phyloP scores from a whole-genome alignment of 305 asterid species.

The Fraxinus angustifolia region DNA sequence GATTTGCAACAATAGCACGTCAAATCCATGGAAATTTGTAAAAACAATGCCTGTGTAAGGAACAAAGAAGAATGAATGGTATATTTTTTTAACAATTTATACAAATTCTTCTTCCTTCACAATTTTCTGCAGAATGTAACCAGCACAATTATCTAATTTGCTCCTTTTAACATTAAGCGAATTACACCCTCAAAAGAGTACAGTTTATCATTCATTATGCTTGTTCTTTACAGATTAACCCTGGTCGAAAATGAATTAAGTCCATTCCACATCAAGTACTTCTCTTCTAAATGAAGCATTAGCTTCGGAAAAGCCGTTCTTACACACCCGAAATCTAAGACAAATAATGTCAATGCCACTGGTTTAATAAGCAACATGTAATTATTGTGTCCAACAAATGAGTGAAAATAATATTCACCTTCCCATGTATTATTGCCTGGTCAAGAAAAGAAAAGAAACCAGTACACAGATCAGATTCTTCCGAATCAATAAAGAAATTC shows the following conservation, averaged over 20 bases:
- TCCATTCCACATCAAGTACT: background rate
- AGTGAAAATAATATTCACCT: background rate
- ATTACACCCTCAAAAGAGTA: background rate
- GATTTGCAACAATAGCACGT: background rate
- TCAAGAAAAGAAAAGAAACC: background rate
- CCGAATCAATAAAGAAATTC: background rate
- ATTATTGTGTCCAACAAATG: background rate
- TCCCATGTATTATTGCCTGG: background rate
- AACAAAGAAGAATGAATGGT: background rate
- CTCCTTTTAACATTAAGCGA: background rate
- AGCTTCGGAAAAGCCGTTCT: too few relatives aligned
- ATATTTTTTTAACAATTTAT: background rate
- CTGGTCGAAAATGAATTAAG: background rate
- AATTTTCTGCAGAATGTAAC: background rate
- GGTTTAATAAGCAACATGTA: background rate
- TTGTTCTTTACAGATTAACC: background rate
- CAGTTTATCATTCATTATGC: background rate
- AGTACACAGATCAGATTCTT: background rate
- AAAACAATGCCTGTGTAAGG: background rate
- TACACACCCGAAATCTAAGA: too few relatives aligned
- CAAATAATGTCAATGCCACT: background rate
- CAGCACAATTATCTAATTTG: background rate
- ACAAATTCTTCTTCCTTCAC: background rate
- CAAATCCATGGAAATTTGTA: background rate
- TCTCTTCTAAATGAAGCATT: background rate